These are phyloP conservation scores for Ensete glaucum DNA, from an alignment of 176 grass and related monocot species.

Conservation along the genomic window DNA sequence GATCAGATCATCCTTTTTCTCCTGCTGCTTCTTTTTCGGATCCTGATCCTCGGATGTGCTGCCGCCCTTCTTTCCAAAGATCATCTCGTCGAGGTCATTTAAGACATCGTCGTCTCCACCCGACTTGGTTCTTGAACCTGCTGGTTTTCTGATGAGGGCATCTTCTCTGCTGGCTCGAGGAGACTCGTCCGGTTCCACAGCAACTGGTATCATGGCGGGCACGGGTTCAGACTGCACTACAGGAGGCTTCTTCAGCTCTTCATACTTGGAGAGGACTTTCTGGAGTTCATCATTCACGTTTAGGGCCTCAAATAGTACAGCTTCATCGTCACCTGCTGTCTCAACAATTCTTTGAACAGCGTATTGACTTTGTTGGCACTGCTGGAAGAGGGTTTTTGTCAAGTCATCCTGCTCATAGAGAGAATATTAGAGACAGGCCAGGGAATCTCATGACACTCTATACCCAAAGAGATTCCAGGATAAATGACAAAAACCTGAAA, in stretches of 20 bases:
- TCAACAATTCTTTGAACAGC: slow-evolving; percentile 74
- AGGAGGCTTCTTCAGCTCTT: slow-evolving; percentile 55
- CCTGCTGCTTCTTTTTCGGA: slow-evolving; percentile 35
- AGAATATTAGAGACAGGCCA: background rate
- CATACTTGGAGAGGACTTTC: slow-evolving; percentile 65
- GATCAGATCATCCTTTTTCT: slow-evolving; percentile 43
- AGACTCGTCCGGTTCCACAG: slow-evolving; percentile 53
- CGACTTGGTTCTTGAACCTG: slow-evolving; percentile 7
- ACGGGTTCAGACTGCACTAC: slow-evolving; percentile 39
- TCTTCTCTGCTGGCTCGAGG: slow-evolving; percentile 40
- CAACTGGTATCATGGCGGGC: slow-evolving; percentile 69
- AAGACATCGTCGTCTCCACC: slow-evolving; percentile 35
- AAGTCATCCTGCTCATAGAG: slow-evolving; percentile 65
- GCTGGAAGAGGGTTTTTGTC: slow-evolving; percentile 61
- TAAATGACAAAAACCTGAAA: too few species aligned
- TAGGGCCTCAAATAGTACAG: slow-evolving; percentile 71
- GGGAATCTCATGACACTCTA: too few species aligned
- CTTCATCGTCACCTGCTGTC: slow-evolving; percentile 52
- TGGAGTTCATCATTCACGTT: slow-evolving; percentile 73
- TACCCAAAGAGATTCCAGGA: too few species aligned
- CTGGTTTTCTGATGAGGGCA: slow-evolving; percentile 23
- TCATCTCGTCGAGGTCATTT: slow-evolving; percentile 49
- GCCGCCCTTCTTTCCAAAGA: slow-evolving; percentile 56
- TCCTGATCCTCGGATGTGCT: slow-evolving; percentile 38
- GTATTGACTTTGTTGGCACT: slow-evolving; percentile 70